Conservation (phyloP, 495 filamentous ascomycete species). For the Astrothelium macrocarpum region DNA sequence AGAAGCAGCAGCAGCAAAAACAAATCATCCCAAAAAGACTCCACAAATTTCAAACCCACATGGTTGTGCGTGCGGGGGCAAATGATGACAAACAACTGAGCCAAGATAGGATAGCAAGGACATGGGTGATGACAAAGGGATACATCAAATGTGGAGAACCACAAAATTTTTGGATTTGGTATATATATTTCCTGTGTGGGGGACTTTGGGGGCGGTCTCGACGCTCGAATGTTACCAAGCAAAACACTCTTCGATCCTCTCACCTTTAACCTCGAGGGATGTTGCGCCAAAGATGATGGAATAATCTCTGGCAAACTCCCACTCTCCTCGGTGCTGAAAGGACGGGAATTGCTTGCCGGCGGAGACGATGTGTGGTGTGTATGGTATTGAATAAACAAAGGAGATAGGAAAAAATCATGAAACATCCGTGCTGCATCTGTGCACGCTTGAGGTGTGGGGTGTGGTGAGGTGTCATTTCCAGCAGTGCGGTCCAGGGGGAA, state of each 20-base stretch:
- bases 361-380: slow-evolving; percentile 5
- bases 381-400: background rate
- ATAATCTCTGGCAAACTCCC: slow-evolving; percentile 12
- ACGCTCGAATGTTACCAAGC: slow-evolving; percentile 4
- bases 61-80: background rate
- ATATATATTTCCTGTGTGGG: background rate
- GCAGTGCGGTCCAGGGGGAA: background rate
- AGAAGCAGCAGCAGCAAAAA: background rate
- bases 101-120: background rate
- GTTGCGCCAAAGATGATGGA: background rate
- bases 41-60: background rate
- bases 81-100: background rate
- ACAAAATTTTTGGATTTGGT: background rate
- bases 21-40: background rate
- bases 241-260: slow-evolving; percentile 4
- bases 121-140: background rate
- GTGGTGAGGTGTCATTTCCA: background rate
- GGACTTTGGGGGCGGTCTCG: background rate
- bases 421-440: background rate
- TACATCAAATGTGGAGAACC: background rate
- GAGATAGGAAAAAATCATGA: background rate
- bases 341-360: slow-evolving; percentile 14
- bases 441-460: background rate
- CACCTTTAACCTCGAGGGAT: slow-evolving; percentile 30
- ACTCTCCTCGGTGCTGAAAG: slow-evolving; percentile 31